Evolutionary conservation across 2,329 filamentous ascomycete species (phyloP).

Genomic region (Colletotrichum caudatum): DNA sequence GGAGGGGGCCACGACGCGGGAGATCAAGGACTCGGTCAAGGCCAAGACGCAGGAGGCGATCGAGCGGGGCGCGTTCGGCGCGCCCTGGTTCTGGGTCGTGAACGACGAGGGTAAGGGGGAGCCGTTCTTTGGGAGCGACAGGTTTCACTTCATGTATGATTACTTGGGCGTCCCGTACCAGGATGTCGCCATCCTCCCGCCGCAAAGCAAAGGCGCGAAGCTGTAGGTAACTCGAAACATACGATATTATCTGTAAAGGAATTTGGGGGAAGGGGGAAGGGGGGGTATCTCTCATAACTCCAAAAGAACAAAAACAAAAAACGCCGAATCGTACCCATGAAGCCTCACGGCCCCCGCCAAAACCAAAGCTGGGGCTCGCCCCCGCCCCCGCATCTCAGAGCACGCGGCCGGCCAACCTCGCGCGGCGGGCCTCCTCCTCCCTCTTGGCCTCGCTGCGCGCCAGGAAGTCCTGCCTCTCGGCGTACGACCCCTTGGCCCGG

Average conservation of each 20-base stretch:
- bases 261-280: constrained; percentile 15
- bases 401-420: constrained; percentile 58
- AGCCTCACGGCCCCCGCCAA: background rate
- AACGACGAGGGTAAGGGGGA: constrained; percentile 69
- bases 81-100: constrained; percentile 79
- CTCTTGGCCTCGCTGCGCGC: constrained; percentile 72
- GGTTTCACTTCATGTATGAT: constrained; percentile 77
- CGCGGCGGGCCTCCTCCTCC: constrained; percentile 70
- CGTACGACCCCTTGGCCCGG: constrained; percentile 73
- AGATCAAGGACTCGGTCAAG: constrained; percentile 61
- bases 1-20: constrained; percentile 59
- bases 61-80: constrained; percentile 77
- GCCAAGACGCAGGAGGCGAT: constrained; percentile 71
- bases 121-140: constrained; percentile 84
- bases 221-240: constrained; percentile 2
- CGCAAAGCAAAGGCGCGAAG: constrained; percentile 22
- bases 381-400: constrained; percentile 27
- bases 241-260: background rate
- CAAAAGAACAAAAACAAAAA: constrained; percentile 8
- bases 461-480: constrained; percentile 73
- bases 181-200: constrained; percentile 60
- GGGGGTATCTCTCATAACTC: constrained; percentile 39
- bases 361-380: background rate
- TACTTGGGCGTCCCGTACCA: constrained; percentile 72
- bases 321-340: constrained; percentile 11